A percentile compares a stretch with the other conserved stretches of the same genome.
Conservation (phyloP, 192 early-diverging fungal species). For the Backusella mclennaniae region DNA sequence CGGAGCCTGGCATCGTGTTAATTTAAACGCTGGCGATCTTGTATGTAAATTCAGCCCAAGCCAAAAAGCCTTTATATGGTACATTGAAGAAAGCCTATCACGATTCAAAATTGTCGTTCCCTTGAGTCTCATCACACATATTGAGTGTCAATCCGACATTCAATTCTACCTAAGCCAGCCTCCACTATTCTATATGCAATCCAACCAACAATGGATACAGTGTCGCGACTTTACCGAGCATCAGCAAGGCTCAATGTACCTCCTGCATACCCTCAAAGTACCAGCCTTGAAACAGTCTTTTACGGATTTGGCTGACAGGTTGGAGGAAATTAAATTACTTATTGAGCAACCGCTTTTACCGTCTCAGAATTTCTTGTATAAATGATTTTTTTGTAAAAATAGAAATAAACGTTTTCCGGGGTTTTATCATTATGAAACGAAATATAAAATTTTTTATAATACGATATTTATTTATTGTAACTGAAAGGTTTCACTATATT, state of each 20-base stretch:
- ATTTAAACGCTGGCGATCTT: constrained; percentile 44
- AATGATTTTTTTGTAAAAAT: neutral
- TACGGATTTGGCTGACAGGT: neutral
- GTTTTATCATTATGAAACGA: neutral
- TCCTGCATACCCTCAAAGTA: constrained; percentile 50
- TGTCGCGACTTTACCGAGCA: constrained; percentile 65
- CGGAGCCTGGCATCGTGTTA: constrained; percentile 59
- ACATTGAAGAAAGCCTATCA: constrained; percentile 50
- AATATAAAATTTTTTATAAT: neutral
- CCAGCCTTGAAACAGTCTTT: neutral
- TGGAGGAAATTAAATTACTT: neutral
- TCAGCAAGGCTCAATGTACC: constrained; percentile 52
- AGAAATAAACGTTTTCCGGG: neutral
- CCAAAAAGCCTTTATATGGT: constrained; percentile 49
- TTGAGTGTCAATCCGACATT: constrained; percentile 43
- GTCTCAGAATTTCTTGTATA: neutral
- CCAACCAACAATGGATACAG: constrained; percentile 41
- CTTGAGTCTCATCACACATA: constrained; percentile 42
- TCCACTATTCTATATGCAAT: constrained; percentile 59
- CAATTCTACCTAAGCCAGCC: constrained; percentile 46
- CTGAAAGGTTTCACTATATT: too few relatives aligned
- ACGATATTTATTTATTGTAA: too few relatives aligned
- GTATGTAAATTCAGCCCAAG: constrained; percentile 47
- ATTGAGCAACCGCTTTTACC: neutral
- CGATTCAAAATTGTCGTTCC: constrained; percentile 61